Conservation (phyloP, 2,329 filamentous ascomycete genomes). For the Cercospora citrullina region DNA sequence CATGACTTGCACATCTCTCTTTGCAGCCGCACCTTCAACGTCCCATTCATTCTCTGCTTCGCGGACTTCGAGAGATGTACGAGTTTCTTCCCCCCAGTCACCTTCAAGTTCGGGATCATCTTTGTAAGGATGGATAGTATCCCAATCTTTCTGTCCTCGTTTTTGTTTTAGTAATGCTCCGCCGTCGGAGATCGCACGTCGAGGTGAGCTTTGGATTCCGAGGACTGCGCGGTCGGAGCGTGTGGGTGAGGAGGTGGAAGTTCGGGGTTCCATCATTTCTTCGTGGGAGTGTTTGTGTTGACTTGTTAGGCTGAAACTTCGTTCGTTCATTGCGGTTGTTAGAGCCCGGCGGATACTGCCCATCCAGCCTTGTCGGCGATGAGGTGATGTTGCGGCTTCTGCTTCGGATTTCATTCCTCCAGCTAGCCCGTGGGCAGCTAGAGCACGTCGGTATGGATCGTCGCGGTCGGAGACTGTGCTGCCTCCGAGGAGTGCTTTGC, state of each 20-base stretch:
- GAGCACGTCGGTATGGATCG: slow-evolving; percentile 36
- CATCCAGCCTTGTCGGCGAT: slow-evolving; percentile 34
- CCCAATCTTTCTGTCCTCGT: slow-evolving; percentile 46
- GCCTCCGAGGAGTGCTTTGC: slow-evolving; percentile 53
- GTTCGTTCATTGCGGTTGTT: slow-evolving; percentile 35
- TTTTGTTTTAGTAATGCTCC: slow-evolving; percentile 43
- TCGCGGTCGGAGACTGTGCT: slow-evolving; percentile 38
- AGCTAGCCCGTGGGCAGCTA: slow-evolving; percentile 28
- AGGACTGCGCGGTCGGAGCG: slow-evolving; percentile 2
- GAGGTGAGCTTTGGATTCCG: slow-evolving; percentile 30
- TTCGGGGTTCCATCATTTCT: slow-evolving; percentile 21
- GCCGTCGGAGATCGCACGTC: slow-evolving; percentile 48
- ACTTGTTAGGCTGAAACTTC: slow-evolving; percentile 36
- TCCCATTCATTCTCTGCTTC: slow-evolving; percentile 51
- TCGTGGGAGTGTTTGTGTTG: slow-evolving; percentile 15
- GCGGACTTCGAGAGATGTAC: slow-evolving; percentile 29
- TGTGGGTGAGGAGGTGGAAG: slow-evolving; percentile 32
- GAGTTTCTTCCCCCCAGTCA: slow-evolving; percentile 39
- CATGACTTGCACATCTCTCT: slow-evolving; percentile 62
- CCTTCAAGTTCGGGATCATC: slow-evolving; percentile 37
- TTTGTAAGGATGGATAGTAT: slow-evolving; percentile 28
- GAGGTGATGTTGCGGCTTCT: slow-evolving; percentile 16
- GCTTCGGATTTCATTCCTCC: slow-evolving; percentile 6
- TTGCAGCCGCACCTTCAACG: slow-evolving; percentile 50
- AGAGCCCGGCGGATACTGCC: slow-evolving; percentile 38